Percentiles rank a stretch among this genome's conserved stretches.
Conservation (phyloP, 2,329 filamentous ascomycete species). For the Epichloe typhina region DNA sequence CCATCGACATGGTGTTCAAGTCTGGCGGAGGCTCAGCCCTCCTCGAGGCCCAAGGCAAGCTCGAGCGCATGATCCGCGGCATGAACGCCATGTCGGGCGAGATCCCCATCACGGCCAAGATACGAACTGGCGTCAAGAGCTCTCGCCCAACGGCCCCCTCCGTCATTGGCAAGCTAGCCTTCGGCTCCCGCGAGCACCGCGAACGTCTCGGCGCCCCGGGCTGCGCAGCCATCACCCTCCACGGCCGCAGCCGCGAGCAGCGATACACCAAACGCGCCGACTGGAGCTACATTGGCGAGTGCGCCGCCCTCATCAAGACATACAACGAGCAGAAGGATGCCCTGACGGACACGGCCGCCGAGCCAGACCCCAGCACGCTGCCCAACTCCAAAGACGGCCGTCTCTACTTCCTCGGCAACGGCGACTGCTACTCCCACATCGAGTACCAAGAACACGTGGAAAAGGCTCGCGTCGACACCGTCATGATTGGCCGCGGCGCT, state of each 20-base stretch:
- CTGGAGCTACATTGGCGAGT: slow-evolving; percentile 89
- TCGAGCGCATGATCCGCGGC: slow-evolving; percentile 88
- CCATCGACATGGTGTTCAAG: slow-evolving; percentile 86
- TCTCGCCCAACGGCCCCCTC: slow-evolving; percentile 67
- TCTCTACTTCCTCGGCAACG: slow-evolving; percentile 90
- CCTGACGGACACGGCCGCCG: slow-evolving; percentile 61
- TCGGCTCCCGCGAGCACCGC: slow-evolving; percentile 62
- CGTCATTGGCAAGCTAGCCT: slow-evolving; percentile 68
- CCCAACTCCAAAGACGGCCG: slow-evolving; percentile 52
- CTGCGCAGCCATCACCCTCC: slow-evolving; percentile 88
- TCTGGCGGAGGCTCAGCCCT: slow-evolving; percentile 81
- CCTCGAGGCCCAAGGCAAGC: slow-evolving; percentile 73
- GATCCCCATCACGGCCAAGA: slow-evolving; percentile 87
- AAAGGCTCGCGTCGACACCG: slow-evolving; percentile 71
- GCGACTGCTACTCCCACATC: slow-evolving; percentile 85
- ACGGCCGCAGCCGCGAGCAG: slow-evolving; percentile 87
- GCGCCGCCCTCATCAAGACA: slow-evolving; percentile 67
- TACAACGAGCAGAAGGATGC: slow-evolving; percentile 58
- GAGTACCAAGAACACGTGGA: slow-evolving; percentile 74
- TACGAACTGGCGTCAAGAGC: slow-evolving; percentile 80
- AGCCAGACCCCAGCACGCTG: slow-evolving; percentile 63
- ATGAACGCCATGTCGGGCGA: slow-evolving; percentile 92
- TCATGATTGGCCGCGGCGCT: slow-evolving; percentile 94
- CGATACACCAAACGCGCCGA: slow-evolving; percentile 87
- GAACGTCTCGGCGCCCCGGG: slow-evolving; percentile 63